Percentiles rank a stretch among this genome's conserved stretches.
Evolutionary conservation across 2,329 filamentous ascomycete species (phyloP).

Genomic region (Ceratocystis variospora): DNA sequence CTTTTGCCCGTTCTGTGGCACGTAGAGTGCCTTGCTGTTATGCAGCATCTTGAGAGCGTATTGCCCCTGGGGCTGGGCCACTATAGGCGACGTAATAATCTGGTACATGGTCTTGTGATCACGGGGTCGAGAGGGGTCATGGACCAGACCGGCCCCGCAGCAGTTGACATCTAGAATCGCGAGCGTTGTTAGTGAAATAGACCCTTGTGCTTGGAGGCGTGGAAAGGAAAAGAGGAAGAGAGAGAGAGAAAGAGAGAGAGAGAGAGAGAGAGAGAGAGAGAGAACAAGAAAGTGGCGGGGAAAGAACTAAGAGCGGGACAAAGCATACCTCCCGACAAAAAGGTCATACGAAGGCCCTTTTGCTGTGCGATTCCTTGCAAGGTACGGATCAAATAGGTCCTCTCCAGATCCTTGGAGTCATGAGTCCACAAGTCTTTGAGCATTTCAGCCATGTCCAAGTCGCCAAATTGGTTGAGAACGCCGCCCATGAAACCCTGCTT

Average conservation of each 20-base stretch:
- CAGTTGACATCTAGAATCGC: constrained; percentile 57
- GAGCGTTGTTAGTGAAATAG: constrained; percentile 16
- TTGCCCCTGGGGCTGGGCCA: constrained; percentile 69
- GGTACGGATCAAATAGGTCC: constrained; percentile 91
- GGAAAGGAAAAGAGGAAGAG: background rate
- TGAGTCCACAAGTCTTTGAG: constrained; percentile 96
- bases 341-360: constrained; percentile 92
- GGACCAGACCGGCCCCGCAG: constrained; percentile 81
- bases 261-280: too few relatives aligned
- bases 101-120: constrained; percentile 99
- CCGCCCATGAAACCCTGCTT: constrained; percentile 93
- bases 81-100: constrained; percentile 82
- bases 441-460: constrained; percentile 88
- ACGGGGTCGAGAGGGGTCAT: constrained; percentile 78
- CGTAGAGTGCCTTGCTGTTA: constrained; percentile 81
- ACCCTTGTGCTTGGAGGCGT: background rate
- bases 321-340: constrained; percentile 66
- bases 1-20: constrained; percentile 73
- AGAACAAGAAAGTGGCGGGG: background rate
- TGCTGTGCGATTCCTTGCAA: constrained; percentile 90
- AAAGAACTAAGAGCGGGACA: background rate
- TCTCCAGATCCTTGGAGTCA: constrained; percentile 90
- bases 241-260: background rate
- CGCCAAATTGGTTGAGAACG: constrained; percentile 89
- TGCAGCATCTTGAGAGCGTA: constrained; percentile 94